Base-by-base conservation (phyloP, 1,284 basidiomycete species). In the Austroboletus novae-zelandiae region DNA sequence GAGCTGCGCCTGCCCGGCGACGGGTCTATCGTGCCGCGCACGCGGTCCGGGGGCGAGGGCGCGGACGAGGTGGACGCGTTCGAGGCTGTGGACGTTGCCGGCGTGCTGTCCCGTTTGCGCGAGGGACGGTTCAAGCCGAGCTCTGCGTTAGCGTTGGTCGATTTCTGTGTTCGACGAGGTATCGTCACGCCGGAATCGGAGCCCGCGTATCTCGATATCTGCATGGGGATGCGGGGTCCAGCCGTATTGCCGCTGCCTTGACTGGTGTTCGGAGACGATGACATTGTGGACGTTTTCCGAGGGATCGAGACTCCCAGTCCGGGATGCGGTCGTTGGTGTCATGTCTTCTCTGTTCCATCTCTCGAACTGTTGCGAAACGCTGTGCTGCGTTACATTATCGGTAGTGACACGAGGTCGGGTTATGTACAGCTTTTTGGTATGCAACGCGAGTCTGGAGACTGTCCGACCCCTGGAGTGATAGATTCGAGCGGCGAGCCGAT, bases 61-160 rank as follows among this genome's bases (percentile, higher is more conserved):
- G 68, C 78, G 10, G 64, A 72, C 31, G 68, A 78, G 67, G 70
- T 80, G 47, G 66, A 78, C 61, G 58, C 61, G 7, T 75, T 76
- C 47, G 63, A 66, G 48, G 50, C 75, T 31, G 66, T 76, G 36
- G 36, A 20, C 36, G 18, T 39, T 14, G 10, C 18, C 5, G 59
- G 60, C 20, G 68, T 76, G 17, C 61, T 79, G 45, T 58, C 68
- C 3, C 68, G 67, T 17, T 59, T 81, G 8, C 56, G 74, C 5
- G 60, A 63, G 5, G 70, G 70, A 25, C 61, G 69, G 47, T 81
- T 81, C 69, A 81, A 81, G 57, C 72, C 78, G 9, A 80, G 78
- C 55, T 81, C 77, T 51, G 80, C 76, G 8, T 61, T 81, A 53
- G 75, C 77, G 6, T 65, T 81, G 42, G 65, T 39, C 8, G 36